A percentile compares a stretch with the other conserved stretches of the same genome.
Evolutionary conservation across 495 filamentous ascomycete genomes (phyloP).

Genomic region (Amniculicola lignicola): DNA sequence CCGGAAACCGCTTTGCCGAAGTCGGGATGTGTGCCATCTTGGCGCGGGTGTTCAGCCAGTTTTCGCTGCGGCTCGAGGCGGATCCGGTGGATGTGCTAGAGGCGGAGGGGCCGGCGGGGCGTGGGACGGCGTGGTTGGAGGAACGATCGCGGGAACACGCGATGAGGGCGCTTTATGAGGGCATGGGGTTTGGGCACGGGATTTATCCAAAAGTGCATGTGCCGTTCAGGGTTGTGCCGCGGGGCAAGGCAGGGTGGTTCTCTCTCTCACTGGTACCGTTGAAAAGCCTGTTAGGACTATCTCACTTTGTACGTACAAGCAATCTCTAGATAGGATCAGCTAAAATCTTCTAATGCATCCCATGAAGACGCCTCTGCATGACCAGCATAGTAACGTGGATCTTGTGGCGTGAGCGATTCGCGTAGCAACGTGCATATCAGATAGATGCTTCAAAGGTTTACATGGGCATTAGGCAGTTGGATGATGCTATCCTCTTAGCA

Average conservation of each 20-base stretch:
- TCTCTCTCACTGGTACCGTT: constrained; percentile 8
- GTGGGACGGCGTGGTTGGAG: constrained; percentile 12
- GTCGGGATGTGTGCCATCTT: constrained; percentile 15
- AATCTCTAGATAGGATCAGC: constrained; percentile 3
- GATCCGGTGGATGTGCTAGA: constrained; percentile 10
- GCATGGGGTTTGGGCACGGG: constrained; percentile 12
- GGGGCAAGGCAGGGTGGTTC: constrained; percentile 4
- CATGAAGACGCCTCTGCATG: background rate
- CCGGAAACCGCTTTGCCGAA: constrained; percentile 7
- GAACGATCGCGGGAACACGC: constrained; percentile 6
- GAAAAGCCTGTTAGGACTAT: constrained; percentile 7
- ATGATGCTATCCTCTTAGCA: too few species aligned
- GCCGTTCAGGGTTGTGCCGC: constrained; percentile 13
- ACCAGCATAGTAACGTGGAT: background rate
- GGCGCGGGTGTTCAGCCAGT: constrained; percentile 8
- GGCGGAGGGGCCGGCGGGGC: constrained; percentile 13
- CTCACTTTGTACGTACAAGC: constrained; percentile 10
- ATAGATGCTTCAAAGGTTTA: too few species aligned
- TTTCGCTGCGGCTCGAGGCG: constrained; percentile 15
- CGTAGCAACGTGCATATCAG: too few species aligned
- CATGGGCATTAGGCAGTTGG: too few species aligned
- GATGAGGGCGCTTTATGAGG: constrained; percentile 11
- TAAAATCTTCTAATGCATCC: background rate
- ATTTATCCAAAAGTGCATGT: constrained; percentile 14
- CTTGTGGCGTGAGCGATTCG: too few species aligned